Evolutionary conservation across 306 rosid species (phyloP).

Genomic region (Quercus variabilis): DNA sequence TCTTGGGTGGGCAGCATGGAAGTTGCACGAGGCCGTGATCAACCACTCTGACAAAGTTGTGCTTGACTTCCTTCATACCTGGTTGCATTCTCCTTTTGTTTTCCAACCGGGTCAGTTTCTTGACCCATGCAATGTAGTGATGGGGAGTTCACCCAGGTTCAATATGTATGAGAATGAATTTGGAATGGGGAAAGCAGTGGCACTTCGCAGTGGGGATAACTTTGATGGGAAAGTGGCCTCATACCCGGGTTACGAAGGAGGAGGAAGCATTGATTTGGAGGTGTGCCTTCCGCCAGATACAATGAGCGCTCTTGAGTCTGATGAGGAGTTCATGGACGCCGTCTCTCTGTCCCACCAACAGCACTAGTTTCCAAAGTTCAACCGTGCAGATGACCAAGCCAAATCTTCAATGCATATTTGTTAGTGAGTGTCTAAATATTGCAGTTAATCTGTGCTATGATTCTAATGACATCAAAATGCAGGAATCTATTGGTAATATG

Average conservation of each 20-base stretch:
- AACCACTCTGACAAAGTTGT: constrained; percentile 17
- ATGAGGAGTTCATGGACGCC: constrained; percentile 38
- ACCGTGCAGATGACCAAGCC: background rate
- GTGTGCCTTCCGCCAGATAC: constrained; percentile 26
- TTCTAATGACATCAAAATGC: too few species aligned
- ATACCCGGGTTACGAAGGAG: constrained; percentile 42
- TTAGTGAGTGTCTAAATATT: too few species aligned
- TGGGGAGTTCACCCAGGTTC: constrained; percentile 59
- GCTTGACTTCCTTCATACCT: background rate
- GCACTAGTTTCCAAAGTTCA: background rate
- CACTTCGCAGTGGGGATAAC: too few species aligned
- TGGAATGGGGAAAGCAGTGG: too few species aligned
- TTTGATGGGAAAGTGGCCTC: constrained; percentile 8
- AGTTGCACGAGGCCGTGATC: background rate
- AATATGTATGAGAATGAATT: background rate
- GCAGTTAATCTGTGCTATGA: too few species aligned
- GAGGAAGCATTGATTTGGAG: constrained; percentile 62
- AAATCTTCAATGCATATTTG: too few species aligned
- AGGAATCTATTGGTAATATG: too few species aligned
- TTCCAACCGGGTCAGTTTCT: background rate
- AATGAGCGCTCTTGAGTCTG: constrained; percentile 8
- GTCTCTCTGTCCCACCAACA: constrained; percentile 15
- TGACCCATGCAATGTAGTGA: constrained; percentile 27
- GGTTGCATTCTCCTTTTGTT: constrained; percentile 34
- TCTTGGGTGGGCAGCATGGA: too few species aligned